Evolutionary conservation across 140 eudicot species (phyloP), one percentile per base, ranked within the genome.

Genomic region (Bidens hawaiensis): DNA sequence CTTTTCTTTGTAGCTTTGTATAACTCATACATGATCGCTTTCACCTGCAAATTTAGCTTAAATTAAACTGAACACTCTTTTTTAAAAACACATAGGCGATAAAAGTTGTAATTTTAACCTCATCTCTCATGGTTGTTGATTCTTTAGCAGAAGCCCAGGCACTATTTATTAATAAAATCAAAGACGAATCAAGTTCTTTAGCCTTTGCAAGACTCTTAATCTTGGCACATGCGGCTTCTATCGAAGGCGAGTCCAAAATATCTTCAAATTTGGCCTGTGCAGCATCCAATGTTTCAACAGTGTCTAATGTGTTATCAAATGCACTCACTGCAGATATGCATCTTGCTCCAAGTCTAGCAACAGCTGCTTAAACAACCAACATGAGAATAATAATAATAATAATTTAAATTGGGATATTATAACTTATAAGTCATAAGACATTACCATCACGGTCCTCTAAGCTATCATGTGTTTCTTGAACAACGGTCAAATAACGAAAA

Each of bases 121-220:
- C 98, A 47, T 80, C 82, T 78, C 65, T 91, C 98, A 91, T 91
- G 63, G 95, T 84, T 9, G 87, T 62, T 4, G 96, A 87, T 53
- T 84, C 98, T 74, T 82, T 91, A 58, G 98, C 96, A 2, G 88
- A 75, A 50, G 98, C 95, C 96, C 96, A 91, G 65, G 98, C 95
- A 59, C 93, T 80, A 63, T 87, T 87, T 33, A 91, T 91, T 68
- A 91, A 70, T 27, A 91, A 60, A 23, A 91, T 84, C n/a, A n/a
- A n/a, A n/a, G 98, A 91, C 17, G 98, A 91, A 68, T 91, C 96
- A 1, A 91, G 96, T 76, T 82, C 87, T 75, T 91, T 91, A 38
- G 87, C 68, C 80, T 91, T 91, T 33, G 98, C 98, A 54, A 91
- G 85, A 73, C 95, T 85, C 66, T 78, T 82, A 19, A 91, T 88